Percentiles rank a stretch among this genome's conserved stretches.
These are phyloP conservation scores for Poa pratensis DNA, from an alignment of 176 grass and related monocot species.

Conservation along the genomic window DNA sequence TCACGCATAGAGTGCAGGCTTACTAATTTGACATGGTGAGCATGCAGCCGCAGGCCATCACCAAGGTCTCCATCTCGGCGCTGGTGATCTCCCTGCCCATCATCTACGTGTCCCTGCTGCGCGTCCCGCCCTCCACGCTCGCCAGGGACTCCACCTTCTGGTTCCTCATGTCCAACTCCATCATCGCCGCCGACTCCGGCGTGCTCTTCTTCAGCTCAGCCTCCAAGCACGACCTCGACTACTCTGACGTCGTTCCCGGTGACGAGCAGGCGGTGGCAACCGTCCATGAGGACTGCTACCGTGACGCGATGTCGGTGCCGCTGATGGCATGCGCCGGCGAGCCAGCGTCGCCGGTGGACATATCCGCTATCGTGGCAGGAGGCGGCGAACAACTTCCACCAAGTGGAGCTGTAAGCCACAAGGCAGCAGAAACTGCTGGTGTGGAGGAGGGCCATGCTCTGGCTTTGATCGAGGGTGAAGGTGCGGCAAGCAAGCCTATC, in stretches of 20 bases:
- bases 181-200: constrained; percentile 69
- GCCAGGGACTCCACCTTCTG: constrained; percentile 87
- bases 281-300: background rate
- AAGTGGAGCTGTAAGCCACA: background rate
- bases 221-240: background rate
- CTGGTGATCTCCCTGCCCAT: constrained; percentile 71
- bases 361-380: background rate
- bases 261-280: background rate
- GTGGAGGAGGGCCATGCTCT: background rate
- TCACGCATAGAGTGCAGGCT: background rate
- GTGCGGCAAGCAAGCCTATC: background rate
- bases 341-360: background rate
- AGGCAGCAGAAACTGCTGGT: background rate
- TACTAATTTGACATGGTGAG: background rate
- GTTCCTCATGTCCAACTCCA: constrained; percentile 92
- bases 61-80: constrained; percentile 62
- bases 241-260: background rate
- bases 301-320: background rate
- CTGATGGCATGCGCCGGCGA: background rate
- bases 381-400: background rate
- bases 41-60: constrained; percentile 27
- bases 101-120: constrained; percentile 81
- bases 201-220: constrained; percentile 38
- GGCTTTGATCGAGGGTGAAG: background rate
- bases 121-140: constrained; percentile 65